Evolutionary conservation across 2,329 filamentous ascomycete genomes (phyloP), one percentile per base, ranked within the genome.

Genomic region (Colletotrichum lupini): DNA sequence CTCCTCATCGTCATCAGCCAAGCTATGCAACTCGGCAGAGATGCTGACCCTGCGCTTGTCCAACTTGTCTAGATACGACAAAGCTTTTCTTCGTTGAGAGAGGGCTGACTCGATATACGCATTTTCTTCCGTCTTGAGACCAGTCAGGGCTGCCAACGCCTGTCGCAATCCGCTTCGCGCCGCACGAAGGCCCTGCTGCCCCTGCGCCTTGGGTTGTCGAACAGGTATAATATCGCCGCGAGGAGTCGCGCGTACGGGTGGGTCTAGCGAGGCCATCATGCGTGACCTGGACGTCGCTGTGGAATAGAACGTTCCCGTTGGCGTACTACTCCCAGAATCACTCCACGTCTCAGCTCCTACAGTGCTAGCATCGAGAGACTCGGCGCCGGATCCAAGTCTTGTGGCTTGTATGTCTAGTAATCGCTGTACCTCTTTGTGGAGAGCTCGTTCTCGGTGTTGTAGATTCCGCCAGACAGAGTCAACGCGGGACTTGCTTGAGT

Each of bases 41-140:
- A 91, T 87, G 26, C 86, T 86, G 35, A 83, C 82, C 71, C 86
- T 85, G 63, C 91, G 85, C 1, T 85, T 85, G 1, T 85, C 80
- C 61, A 92, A 83, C 76, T 81, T 84, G 8, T 89, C 86, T 5
- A 94, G 85, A 76, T 89, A 89, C 1, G 86, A 83, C 0, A 95
- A 82, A 0, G 90, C 90, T 4, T 85, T 82, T 72, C 90, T 88
- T 16, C 92, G 86, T 67, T 89, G 84, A 4, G 84, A 82, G 46
- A 93, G 80, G 2, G 92, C 89, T 1, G 85, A 82, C 3, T 88
- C 86, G 1, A 95, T 82, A 28, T 91, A 84, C 0, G 86, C 85
- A n/a, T 91, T 85, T 81, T 95, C 92, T 70, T 95, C 92, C 4
- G 85, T 84, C 79, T 94, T 94, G 30, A 95, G 83, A 9, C 87